These are phyloP conservation scores for Trichoderma arundinaceum DNA, from an alignment of 2,329 filamentous ascomycete species.

Conservation along the genomic window DNA sequence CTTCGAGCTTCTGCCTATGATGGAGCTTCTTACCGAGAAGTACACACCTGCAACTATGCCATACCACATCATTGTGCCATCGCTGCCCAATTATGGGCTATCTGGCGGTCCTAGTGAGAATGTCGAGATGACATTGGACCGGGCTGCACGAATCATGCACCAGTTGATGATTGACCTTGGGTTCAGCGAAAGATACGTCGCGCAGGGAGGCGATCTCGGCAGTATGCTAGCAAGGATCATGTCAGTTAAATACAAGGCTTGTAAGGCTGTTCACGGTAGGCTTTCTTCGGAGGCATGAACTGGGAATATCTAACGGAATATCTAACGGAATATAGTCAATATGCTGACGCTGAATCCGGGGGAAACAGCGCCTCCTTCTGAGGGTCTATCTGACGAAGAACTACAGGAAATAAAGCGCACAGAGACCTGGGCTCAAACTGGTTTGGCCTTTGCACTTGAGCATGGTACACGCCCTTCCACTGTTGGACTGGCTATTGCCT, in stretches of 20 bases:
- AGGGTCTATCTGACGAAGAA: neutral
- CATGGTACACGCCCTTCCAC: slow-evolving; percentile 17
- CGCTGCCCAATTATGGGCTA: too few species aligned
- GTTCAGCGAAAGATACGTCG: slow-evolving; percentile 6
- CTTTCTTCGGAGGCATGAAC: too few species aligned
- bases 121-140: neutral
- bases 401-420: slow-evolving; percentile 1
- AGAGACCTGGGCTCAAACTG: slow-evolving; percentile 32
- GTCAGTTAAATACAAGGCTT: too few species aligned
- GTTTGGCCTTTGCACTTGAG: slow-evolving; percentile 16
- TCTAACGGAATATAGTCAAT: too few species aligned
- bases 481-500: neutral
- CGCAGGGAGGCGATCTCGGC: slow-evolving; percentile 10
- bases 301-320: too few species aligned
- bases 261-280: too few species aligned
- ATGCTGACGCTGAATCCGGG: too few species aligned
- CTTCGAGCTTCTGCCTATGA: slow-evolving; percentile 60
- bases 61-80: slow-evolving; percentile 63
- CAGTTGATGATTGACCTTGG: slow-evolving; percentile 14
- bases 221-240: neutral
- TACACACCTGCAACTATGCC: slow-evolving; percentile 58
- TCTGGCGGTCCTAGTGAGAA: too few species aligned
- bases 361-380: too few species aligned
- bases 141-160: slow-evolving; percentile 14
- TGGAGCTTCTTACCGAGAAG: slow-evolving; percentile 52